Base-by-base conservation (phyloP, 495 filamentous ascomycete genomes). In the Talaromyces wortmannii region DNA sequence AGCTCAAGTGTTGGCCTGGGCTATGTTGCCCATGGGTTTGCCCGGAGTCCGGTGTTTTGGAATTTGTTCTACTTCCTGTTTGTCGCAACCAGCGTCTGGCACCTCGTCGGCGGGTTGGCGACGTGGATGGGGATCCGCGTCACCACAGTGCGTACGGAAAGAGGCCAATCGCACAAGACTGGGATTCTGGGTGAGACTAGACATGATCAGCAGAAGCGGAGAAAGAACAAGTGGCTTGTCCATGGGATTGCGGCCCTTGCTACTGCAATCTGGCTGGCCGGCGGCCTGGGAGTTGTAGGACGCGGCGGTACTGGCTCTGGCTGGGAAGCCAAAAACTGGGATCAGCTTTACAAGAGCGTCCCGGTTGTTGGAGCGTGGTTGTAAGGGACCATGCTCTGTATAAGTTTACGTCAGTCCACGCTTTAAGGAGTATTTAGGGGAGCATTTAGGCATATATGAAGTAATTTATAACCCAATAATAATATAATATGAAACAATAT, bases 21-120 rank as follows among this genome's bases (percentile, higher is more conserved):
- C 17, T 97, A 85, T 67, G 82, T 95, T 0, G 83, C 84, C n/a
- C 91, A 96, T 68, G 92, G 90, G 5, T 91, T 96, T 65, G 84
- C 83, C 42, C 78, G 82, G 31, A 81, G 83, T 65, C 79, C 82
- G 6, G 53, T 80, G 12, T 71, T 88, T n/a, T 82, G 81, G 50
- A 86, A 83, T 70, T 56, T 76, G 1, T 82, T 86, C 13, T 96
- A 91, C 62, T 63, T 74, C 3, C 71, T 80, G 11, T 77, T 97
- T 62, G 72, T 96, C 18, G 78, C 77, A 4, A 68, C 87, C 0
- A 89, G 83, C 6, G 83, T 78, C 16, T 91, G 84, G 57, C 92
- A 97, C 72, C 82, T 91, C 59, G 80, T 89, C 18, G 95, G 89
- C 78, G 92, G 92, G 0, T 82, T 81, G 76, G 87, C 88, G 15